phyloP scores from a whole-genome alignment of 2,329 filamentous ascomycete genomes.

The Fusarium ambrosium region DNA sequence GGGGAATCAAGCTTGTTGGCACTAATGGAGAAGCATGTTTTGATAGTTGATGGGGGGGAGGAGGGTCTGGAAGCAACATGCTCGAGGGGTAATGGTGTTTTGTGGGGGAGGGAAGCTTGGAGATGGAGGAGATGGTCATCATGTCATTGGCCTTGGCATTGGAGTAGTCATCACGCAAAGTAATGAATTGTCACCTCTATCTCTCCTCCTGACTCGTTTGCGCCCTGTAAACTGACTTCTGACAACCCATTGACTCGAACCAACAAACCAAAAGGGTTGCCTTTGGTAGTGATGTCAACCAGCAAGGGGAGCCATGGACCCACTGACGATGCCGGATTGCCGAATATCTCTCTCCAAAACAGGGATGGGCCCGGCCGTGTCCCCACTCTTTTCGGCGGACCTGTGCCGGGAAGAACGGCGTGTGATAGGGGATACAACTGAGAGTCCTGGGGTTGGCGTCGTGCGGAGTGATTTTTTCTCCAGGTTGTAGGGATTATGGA shows the following conservation, averaged over 20 bases:
- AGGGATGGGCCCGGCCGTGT: conserved; percentile 19
- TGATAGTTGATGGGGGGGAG: conserved; percentile 8
- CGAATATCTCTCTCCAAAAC: conserved; percentile 26
- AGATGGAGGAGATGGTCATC: neutral
- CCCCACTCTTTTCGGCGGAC: conserved; percentile 31
- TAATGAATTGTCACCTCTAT: neutral
- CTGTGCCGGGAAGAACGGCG: conserved; percentile 31
- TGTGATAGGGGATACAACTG: neutral
- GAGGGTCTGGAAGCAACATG: neutral
- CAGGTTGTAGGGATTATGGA: conserved; percentile 24
- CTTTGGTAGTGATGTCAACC: conserved; percentile 30
- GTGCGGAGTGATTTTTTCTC: conserved; percentile 12
- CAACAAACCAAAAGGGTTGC: conserved; percentile 1
- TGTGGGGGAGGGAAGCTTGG: neutral
- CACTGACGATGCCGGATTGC: conserved; percentile 43
- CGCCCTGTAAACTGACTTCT: neutral
- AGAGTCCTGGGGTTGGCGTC: neutral
- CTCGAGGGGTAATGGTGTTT: neutral
- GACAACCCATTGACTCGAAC: neutral
- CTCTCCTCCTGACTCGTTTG: neutral
- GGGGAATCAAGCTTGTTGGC: conserved; percentile 35
- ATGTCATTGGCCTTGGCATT: neutral
- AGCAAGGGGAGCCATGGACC: conserved; percentile 5
- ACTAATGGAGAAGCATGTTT: conserved; percentile 22
- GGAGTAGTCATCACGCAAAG: neutral